Base-by-base conservation (phyloP, 2,329 filamentous ascomycete genomes). In the Orbilia ellipsospora region DNA sequence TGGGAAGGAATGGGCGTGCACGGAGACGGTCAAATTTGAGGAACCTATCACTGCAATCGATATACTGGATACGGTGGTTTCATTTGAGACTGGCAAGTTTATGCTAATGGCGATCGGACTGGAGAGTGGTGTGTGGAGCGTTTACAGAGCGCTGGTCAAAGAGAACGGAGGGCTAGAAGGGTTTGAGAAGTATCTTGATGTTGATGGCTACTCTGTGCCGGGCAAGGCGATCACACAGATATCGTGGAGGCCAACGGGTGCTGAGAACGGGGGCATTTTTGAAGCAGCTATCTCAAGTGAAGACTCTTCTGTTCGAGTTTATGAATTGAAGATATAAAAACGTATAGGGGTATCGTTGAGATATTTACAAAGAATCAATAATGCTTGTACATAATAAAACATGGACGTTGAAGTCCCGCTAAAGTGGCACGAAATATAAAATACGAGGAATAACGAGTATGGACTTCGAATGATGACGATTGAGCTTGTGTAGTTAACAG, bases 11-110 rank as follows among this genome's bases (percentile, higher is more conserved):
- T 89, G 90, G 77, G 80, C 82, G 10, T 87, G 88, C 75, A 85
- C 85, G 5, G 81, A 85, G 2, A 86, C 85, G 0, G 83, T 92
- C 20, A 80, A 86, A 0, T 84, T 87, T 56, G 85, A 86, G 16
- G 84, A 85, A 18, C 85, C 92, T 0, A 88, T 92, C 2, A 94
- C 91, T 0, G 89, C 92, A 0, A 84, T 94, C 26, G 90, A 91
- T 78, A 91, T 93, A 80, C 81, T 89, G 40, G 80, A 82, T 4
- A 59, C 66, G 4, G 50, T 78, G 6, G 77, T 81, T 36, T 78
- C 81, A 23, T 79, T 77, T 23, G 79, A 77, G 10, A 79, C 83
- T 5, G 64, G 23, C 4, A 59, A 44, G 56, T 77, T 57, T 42
- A 28, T 72, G 15, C 78, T 83, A 57, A 80, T 87, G 45, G 85